Evolutionary conservation across 2,329 filamentous ascomycete genomes (phyloP).

Genomic region (Ceratocystiopsis minuta): DNA sequence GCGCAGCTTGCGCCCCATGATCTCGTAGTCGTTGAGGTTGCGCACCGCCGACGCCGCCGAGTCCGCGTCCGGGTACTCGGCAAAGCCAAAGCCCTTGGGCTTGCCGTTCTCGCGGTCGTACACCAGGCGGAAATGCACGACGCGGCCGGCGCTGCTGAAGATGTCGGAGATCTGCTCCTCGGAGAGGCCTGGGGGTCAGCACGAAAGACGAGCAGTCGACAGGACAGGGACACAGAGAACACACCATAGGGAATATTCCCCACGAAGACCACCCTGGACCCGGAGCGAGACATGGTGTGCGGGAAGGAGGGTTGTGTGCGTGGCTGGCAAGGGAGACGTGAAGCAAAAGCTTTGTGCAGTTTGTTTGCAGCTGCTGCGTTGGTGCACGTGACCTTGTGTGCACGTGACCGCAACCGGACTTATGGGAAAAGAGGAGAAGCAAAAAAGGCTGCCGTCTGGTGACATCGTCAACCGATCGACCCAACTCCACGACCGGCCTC

Average conservation of each 20-base stretch:
- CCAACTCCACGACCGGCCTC: too few species aligned
- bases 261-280: conserved; percentile 65
- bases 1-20: conserved; percentile 83
- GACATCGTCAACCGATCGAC: too few species aligned
- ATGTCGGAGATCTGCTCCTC: conserved; percentile 94
- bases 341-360: too few species aligned
- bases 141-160: conserved; percentile 75
- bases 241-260: conserved; percentile 71
- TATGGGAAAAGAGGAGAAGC: too few species aligned
- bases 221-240: background rate
- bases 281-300: conserved; percentile 48
- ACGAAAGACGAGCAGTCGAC: too few species aligned
- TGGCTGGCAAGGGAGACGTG: background rate
- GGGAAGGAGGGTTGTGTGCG: background rate
- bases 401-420: too few species aligned
- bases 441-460: too few species aligned
- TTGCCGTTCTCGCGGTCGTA: conserved; percentile 90
- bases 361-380: too few species aligned
- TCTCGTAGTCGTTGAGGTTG: conserved; percentile 87
- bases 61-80: conserved; percentile 79
- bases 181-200: conserved; percentile 49
- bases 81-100: conserved; percentile 92
- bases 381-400: too few species aligned
- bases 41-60: conserved; percentile 84
- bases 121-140: conserved; percentile 80